Evolutionary conservation across 2,329 filamentous ascomycete genomes (phyloP), one percentile per base, ranked within the genome.

Genomic region (Mariannaea elegans): DNA sequence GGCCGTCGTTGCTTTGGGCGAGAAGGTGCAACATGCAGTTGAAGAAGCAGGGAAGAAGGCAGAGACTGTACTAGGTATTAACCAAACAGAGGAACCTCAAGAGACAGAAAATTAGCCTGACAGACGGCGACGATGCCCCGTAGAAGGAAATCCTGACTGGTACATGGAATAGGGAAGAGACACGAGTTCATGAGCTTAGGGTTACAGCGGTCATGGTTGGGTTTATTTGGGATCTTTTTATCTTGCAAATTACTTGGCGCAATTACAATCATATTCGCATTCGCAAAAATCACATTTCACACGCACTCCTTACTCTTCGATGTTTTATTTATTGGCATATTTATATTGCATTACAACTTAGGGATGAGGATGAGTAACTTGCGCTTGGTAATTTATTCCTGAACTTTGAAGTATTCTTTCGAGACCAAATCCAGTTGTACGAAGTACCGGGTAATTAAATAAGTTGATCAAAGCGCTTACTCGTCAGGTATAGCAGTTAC

Each of bases 1-100:
- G 10, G 76, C 75, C 6, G 76, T 79, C 16, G 72, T 77, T 6
- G 71, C 68, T 9, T 51, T 71, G 27, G 71, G 67, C 19, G 60
- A 75, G 42, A 73, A 72, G 65, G 69, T 70, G 21, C 64, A 72
- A 47, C 56, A 71, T 16, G 53, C 61, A 14, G 58, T 61, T 24
- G 62, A 67, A 18, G 67, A 52, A 7, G 54, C 59, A 5, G 62
- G 61, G 31, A 72, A 72, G 57, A 68, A 67, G 48, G 54, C 46
- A 9, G 62, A 59, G 23, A 57, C 41, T 18, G 21, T 68, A 4
- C 24, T 71, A 45, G 54, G 48, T 1, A 45, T 59, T 8, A 56
- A 49, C 7, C 61, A 68, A 24, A 63, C 56, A n/a, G 66, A 69
- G 31, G 61, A 71, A 36, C 48, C 51, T 4, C 53, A 66, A 32